Evolutionary conservation across 1,139 yeast genomes (phyloP).

Genomic region (Candida pseudocylindracea): DNA sequence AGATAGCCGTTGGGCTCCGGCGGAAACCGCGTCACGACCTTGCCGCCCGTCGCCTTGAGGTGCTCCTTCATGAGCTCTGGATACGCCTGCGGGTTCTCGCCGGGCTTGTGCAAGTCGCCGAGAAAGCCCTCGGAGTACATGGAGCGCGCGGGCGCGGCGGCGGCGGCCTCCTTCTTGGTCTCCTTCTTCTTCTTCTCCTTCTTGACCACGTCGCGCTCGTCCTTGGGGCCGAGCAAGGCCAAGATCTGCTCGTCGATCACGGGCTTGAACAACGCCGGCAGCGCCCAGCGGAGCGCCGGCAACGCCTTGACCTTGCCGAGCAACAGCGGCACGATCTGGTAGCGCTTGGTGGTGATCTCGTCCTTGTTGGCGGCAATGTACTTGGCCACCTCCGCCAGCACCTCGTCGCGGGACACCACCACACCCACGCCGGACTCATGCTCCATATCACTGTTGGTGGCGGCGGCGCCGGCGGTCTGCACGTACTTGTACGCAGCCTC

Average conservation of each 20-base stretch:
- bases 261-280: constrained; percentile 71
- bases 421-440: constrained; percentile 65
- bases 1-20: constrained; percentile 84
- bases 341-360: constrained; percentile 48
- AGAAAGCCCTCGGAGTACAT: constrained; percentile 94
- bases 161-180: constrained; percentile 7
- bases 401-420: constrained; percentile 42
- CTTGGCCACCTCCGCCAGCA: constrained; percentile 28
- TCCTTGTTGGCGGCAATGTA: constrained; percentile 37
- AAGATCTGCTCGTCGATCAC: constrained; percentile 57
- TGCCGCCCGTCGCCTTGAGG: constrained; percentile 52
- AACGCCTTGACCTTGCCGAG: constrained; percentile 58
- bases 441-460: constrained; percentile 26
- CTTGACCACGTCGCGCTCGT: constrained; percentile 80
- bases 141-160: constrained; percentile 23
- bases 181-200: constrained; percentile 25
- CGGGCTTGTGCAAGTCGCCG: constrained; percentile 88
- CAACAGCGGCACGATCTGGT: constrained; percentile 51
- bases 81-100: constrained; percentile 78
- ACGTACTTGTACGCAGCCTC: constrained; percentile 65
- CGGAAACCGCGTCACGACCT: constrained; percentile 94
- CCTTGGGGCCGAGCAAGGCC: constrained; percentile 73
- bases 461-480: constrained; percentile 12
- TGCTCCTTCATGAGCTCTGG: constrained; percentile 74
- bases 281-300: constrained; percentile 76